Percentiles rank a stretch among this genome's conserved stretches.
These are phyloP conservation scores for Neurospora intermedia DNA, from an alignment of 495 filamentous ascomycete species.

Conservation along the genomic window DNA sequence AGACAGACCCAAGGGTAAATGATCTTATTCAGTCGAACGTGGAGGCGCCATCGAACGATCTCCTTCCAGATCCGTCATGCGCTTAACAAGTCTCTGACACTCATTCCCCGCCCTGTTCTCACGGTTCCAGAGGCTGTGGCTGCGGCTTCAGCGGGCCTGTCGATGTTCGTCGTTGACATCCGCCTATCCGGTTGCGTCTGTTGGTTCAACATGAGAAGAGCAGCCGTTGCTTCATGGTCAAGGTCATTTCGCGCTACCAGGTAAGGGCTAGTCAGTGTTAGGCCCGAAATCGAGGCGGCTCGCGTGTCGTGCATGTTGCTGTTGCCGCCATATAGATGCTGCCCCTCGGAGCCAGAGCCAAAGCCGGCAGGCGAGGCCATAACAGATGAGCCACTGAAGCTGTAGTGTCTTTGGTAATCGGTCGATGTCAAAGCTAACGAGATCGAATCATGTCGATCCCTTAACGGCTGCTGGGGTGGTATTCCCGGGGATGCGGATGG, in stretches of 20 bases:
- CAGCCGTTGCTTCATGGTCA: slow-evolving; percentile 73
- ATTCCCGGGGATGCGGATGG: slow-evolving; percentile 41
- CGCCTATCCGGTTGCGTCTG: slow-evolving; percentile 43
- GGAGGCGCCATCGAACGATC: not conserved
- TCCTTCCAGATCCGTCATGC: slow-evolving; percentile 28
- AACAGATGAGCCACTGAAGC: slow-evolving; percentile 31
- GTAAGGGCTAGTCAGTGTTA: slow-evolving; percentile 39
- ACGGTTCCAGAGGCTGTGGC: slow-evolving; percentile 1
- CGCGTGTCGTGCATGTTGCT: slow-evolving; percentile 6
- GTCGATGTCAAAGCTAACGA: slow-evolving; percentile 29
- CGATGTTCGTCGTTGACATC: not conserved
- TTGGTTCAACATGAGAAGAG: slow-evolving; percentile 64
- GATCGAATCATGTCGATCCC: slow-evolving; percentile 33
- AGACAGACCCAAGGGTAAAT: not conserved
- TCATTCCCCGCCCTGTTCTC: slow-evolving; percentile 47
- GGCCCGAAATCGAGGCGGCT: slow-evolving; percentile 23
- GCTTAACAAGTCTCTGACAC: slow-evolving; percentile 69
- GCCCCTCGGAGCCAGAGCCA: slow-evolving; percentile 31
- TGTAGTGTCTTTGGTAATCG: slow-evolving; percentile 30
- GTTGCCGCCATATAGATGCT: slow-evolving; percentile 18
- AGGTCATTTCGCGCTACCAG: slow-evolving; percentile 36
- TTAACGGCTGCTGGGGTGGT: slow-evolving; percentile 25
- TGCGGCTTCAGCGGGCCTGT: not conserved
- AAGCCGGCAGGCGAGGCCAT: slow-evolving; percentile 35
- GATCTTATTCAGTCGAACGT: not conserved